Base-by-base conservation (phyloP, 225 moss, liverwort and hornwort species). In the Thuidium tamariscinum region DNA sequence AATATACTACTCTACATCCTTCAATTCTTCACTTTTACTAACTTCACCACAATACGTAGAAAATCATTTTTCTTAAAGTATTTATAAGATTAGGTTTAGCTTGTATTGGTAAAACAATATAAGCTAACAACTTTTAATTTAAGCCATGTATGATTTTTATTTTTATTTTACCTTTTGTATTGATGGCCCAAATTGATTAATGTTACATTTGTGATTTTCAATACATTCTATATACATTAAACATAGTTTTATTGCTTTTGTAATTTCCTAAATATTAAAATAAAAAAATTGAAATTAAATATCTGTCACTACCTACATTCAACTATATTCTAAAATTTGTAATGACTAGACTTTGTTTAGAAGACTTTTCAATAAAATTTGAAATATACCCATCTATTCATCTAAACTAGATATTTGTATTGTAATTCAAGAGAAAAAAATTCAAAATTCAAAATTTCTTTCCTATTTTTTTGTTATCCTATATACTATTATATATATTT, bases 331-430 rank as follows among this genome's bases (percentile, higher is more conserved):
- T 19, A 1, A 73, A 48, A 30, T 11, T 48, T 30, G 2, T 19
- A 12, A 11, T 4, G 4, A 32, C 2, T 1, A 48, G 0, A 30
- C 7, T 3, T 46, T 4, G 5, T 73, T 32, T 30, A 3, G 0
- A 11, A 44, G 19, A 0, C 4, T 73, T 19, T 48, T 2, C 1
- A 30, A 12, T 19, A 48, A 25, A 7, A 32, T 1, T 48, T 73
- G 32, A 4, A 20, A 32, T 30, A 6, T 10, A 11, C 0, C 32
- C 7, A 32, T 32, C 4, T 0, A 19, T 7, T 32, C 32, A 19
- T 48, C 0, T 6, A 0, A 1, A 73, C 4, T 48, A 32, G 20
- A 48, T 7, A 49, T 48, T 7, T 7, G 32, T 17, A 48, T 73
- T 73, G 32, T 2, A 32, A 48, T 32, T 20, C 11, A 73, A 32